Base-by-base conservation (phyloP, 1,139 yeast genomes). In the Scheffersomyces parashehatae region DNA sequence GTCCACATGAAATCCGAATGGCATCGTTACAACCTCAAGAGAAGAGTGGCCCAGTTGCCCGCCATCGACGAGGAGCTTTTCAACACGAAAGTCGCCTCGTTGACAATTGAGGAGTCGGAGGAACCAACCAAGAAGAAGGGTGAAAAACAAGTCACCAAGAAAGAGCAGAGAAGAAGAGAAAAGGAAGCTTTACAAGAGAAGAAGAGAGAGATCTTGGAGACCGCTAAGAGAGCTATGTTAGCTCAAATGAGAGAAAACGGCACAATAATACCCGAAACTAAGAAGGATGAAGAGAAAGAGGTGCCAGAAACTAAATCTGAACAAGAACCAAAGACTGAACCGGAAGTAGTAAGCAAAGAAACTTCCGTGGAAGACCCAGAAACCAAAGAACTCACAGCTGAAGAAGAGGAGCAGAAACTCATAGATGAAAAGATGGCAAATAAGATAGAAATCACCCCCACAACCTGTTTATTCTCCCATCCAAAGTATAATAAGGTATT, bases 401-500 rank as follows among this genome's bases (percentile, higher is more conserved):
- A 79, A 46, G 67, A 78, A 50, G 58, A 64, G 37, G 79, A 79
- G 43, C 86, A 82, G 48, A 62, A 67, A 42, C 53, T 85, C 30
- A 72, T 83, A 59, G 63, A 73, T 28, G 79, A 81, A 47, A 86
- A 85, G 56, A 53, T 84, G 28, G 68, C 75, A 35, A 81, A 80
- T 49, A 82, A 74, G 54, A 86, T 85, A 16, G 85, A 84, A 29
- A 83, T 93, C 37, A 85, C 95, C 8, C 69, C 82, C 13, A 83
- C 83, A 15, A 79, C 83, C 3, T 91, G 97, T 67, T 72, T 93
- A 40, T 90, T 93, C 60, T 90, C 96, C 54, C 74, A 73, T 44
- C 79, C 79, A 41, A 79, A 81, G 59, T 58, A 62, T 33, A 57
- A 67, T 35, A 57, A 65, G 35, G 46, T 54, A 15, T 60, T 58